A percentile compares a stretch with the other conserved stretches of the same genome.
Conservation (phyloP, 2,329 filamentous ascomycete genomes). For the Paracoccidioides brasiliensis region DNA sequence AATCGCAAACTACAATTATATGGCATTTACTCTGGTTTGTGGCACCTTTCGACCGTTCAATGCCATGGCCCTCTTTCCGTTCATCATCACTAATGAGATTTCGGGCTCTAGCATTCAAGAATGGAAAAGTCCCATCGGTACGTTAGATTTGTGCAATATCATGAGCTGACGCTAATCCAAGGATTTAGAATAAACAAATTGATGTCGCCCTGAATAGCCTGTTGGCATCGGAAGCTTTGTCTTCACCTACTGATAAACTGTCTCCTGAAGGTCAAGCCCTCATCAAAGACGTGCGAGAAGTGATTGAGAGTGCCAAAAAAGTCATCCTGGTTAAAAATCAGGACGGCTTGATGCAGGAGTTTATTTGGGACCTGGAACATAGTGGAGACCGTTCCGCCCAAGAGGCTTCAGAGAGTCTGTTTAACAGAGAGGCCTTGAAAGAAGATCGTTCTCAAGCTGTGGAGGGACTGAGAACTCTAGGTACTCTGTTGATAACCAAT, state of each 20-base stretch:
- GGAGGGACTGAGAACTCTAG: constrained; percentile 75
- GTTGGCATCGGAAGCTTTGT: constrained; percentile 56
- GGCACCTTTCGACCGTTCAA: constrained; percentile 1
- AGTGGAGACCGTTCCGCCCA: constrained; percentile 51
- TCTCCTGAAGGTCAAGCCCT: constrained; percentile 72
- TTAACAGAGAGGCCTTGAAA: constrained; percentile 64
- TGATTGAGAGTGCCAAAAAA: constrained; percentile 72
- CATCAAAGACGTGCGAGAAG: constrained; percentile 61
- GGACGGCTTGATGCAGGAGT: constrained; percentile 87
- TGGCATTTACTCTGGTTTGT: constrained; percentile 60
- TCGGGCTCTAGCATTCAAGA: constrained; percentile 53
- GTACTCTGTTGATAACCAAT: constrained; percentile 82
- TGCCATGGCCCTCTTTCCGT: constrained; percentile 6
- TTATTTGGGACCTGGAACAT: constrained; percentile 84
- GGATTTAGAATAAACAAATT: constrained; percentile 72
- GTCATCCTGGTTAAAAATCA: constrained; percentile 88
- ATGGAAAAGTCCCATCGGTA: constrained; percentile 83
- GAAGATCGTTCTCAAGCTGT: constrained; percentile 74
- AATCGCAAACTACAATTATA: constrained; percentile 92
- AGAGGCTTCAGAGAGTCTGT: constrained; percentile 48
- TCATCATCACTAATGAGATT: constrained; percentile 8
- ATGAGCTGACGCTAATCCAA: neutral
- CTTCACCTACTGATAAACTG: constrained; percentile 59
- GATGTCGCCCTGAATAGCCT: constrained; percentile 88
- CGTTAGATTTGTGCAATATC: constrained; percentile 21